Evolutionary conservation across 169 alveolate genomes (phyloP).

Genomic region (Sarcocystis neurona): DNA sequence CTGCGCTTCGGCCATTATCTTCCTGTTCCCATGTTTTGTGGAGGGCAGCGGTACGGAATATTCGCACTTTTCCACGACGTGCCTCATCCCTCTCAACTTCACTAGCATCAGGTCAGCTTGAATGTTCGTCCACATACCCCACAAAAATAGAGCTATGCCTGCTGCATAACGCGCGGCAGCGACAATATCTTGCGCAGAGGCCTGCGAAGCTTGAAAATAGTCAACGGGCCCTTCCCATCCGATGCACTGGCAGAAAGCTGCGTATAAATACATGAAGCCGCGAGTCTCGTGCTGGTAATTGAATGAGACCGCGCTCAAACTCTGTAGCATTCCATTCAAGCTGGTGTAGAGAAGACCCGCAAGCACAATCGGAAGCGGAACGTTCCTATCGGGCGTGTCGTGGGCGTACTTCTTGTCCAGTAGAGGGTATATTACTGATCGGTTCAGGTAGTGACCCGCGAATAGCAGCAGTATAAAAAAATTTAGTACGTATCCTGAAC

Average conservation of each 20-base stretch:
- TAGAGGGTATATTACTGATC: conserved; percentile 31
- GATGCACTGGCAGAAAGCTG: background rate
- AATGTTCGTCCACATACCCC: conserved; percentile 49
- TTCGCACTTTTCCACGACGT: too few species aligned
- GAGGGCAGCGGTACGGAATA: too few species aligned
- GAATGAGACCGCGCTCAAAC: conserved; percentile 18
- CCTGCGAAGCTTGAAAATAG: conserved; percentile 8
- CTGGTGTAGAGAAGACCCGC: conserved; percentile 8
- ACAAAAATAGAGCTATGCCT: background rate
- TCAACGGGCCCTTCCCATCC: conserved; percentile 4
- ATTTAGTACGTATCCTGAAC: conserved; percentile 17
- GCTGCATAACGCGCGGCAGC: conserved; percentile 3
- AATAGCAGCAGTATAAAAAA: conserved; percentile 14
- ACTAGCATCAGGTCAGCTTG: conserved; percentile 7
- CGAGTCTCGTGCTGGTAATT: conserved; percentile 22
- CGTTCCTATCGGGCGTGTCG: background rate
- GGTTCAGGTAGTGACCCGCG: conserved; percentile 25
- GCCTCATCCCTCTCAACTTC: conserved; percentile 1
- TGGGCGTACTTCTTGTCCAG: conserved; percentile 6
- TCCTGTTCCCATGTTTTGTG: too few species aligned
- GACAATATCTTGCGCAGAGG: background rate
- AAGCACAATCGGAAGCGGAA: conserved; percentile 14
- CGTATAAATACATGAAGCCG: conserved; percentile 12
- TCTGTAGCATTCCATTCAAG: conserved; percentile 25
- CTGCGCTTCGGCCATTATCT: too few species aligned